These are phyloP conservation scores for Trichomonascaceae sp. DNA, from an alignment of 1,139 yeast species.

Conservation along the genomic window DNA sequence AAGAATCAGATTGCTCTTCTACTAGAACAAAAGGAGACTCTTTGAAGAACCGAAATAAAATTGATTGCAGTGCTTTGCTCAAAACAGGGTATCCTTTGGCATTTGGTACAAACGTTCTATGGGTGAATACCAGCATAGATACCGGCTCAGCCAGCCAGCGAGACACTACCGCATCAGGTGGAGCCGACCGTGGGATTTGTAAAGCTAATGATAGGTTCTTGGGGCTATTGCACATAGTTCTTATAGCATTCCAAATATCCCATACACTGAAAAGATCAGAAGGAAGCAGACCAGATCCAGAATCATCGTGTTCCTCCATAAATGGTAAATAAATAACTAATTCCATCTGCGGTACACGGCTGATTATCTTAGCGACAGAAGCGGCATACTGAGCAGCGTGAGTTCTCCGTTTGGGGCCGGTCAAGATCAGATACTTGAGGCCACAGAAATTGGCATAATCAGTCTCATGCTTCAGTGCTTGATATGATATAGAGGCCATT, in stretches of 20 bases:
- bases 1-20: conserved; percentile 22
- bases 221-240: conserved; percentile 49
- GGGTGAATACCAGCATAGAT: conserved; percentile 47
- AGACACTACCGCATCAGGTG: conserved; percentile 43
- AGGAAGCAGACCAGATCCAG: conserved; percentile 34
- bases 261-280: conserved; percentile 54
- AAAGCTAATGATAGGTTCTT: conserved; percentile 48
- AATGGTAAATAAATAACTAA: conserved; percentile 38
- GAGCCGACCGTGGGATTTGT: conserved; percentile 46
- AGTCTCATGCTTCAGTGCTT: conserved; percentile 51
- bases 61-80: conserved; percentile 47
- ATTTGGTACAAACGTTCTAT: conserved; percentile 49
- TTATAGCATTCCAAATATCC: conserved; percentile 64
- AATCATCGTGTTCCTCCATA: conserved; percentile 38
- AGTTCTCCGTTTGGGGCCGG: conserved; percentile 55
- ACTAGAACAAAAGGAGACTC: conserved; percentile 30
- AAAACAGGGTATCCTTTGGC: conserved; percentile 57
- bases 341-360: conserved; percentile 29
- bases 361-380: conserved; percentile 32
- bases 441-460: conserved; percentile 56
- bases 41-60: conserved; percentile 37
- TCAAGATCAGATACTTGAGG: conserved; percentile 43
- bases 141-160: conserved; percentile 67
- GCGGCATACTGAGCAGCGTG: conserved; percentile 47
- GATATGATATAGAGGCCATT: conserved; percentile 46